These are phyloP conservation scores for Cajanus cajan DNA, from an alignment of 306 rosid species.

Conservation along the genomic window DNA sequence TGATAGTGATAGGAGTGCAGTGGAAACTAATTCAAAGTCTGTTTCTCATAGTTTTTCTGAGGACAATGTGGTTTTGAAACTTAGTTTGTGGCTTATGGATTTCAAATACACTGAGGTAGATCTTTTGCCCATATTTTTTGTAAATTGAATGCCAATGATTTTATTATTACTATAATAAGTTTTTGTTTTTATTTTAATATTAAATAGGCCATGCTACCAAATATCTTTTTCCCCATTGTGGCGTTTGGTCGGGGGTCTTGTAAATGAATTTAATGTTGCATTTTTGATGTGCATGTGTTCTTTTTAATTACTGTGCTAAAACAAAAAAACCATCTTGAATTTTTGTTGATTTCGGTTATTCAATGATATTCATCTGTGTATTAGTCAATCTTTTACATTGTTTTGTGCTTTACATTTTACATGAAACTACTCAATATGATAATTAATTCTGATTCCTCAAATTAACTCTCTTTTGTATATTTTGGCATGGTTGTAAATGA, in stretches of 20 bases:
- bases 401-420: neutral
- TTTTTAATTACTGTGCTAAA: neutral
- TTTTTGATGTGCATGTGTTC: neutral
- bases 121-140: slow-evolving; percentile 28
- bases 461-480: slow-evolving; percentile 31
- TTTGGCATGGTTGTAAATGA: slow-evolving; percentile 38
- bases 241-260: neutral
- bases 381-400: neutral
- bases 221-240: neutral
- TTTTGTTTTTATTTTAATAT: neutral
- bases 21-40: slow-evolving; percentile 47
- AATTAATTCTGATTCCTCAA: slow-evolving; percentile 21
- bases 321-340: neutral
- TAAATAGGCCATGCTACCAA: neutral
- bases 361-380: neutral
- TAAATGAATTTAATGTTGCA: neutral
- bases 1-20: slow-evolving; percentile 37
- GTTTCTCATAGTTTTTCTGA: slow-evolving; percentile 64
- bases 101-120: slow-evolving; percentile 60
- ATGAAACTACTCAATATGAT: neutral
- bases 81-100: slow-evolving; percentile 68
- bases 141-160: neutral
- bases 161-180: neutral
- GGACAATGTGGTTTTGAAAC: slow-evolving; percentile 66
- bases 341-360: slow-evolving; percentile 8